phyloP scores from a whole-genome alignment of 2,329 filamentous ascomycete species.

The Apiospora kogelbergensis region DNA sequence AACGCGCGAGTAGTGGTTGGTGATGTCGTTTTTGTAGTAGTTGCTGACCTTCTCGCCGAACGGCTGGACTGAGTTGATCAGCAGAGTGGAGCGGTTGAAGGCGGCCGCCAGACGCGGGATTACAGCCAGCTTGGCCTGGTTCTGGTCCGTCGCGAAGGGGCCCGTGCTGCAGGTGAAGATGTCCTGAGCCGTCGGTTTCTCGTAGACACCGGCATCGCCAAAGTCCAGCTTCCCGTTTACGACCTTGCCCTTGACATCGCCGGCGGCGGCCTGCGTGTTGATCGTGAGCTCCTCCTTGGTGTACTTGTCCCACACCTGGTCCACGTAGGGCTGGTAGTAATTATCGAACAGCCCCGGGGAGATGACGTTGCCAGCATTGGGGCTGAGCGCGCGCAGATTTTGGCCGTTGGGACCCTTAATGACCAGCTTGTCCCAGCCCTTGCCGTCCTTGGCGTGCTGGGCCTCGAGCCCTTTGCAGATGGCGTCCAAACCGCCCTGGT shows the following conservation, averaged over 20 bases:
- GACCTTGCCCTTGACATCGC: slow-evolving; percentile 39
- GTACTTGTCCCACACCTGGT: slow-evolving; percentile 48
- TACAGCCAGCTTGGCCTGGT: slow-evolving; percentile 40
- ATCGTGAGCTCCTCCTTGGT: slow-evolving; percentile 37
- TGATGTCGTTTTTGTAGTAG: slow-evolving; percentile 46
- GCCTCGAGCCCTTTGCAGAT: slow-evolving; percentile 45
- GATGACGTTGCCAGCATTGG: slow-evolving; percentile 49
- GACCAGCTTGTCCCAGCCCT: slow-evolving; percentile 53
- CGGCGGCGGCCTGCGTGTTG: slow-evolving; percentile 38
- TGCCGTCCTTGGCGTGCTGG: slow-evolving; percentile 46
- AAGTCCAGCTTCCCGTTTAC: slow-evolving; percentile 37
- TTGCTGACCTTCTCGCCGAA: slow-evolving; percentile 44
- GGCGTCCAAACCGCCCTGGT: slow-evolving; percentile 42
- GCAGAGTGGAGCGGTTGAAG: slow-evolving; percentile 46
- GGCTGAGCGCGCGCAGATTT: slow-evolving; percentile 52
- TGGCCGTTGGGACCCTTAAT: slow-evolving; percentile 39
- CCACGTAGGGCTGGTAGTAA: slow-evolving; percentile 45
- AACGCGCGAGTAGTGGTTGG: slow-evolving; percentile 58
- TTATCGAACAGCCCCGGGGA: slow-evolving; percentile 44
- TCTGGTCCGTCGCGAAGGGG: slow-evolving; percentile 44
- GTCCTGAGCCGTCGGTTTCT: slow-evolving; percentile 42
- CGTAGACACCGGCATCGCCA: slow-evolving; percentile 42
- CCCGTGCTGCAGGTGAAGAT: slow-evolving; percentile 54
- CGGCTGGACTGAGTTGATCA: slow-evolving; percentile 45
- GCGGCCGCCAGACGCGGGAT: slow-evolving; percentile 51